These are phyloP conservation scores for Physocladia obscura DNA, from an alignment of 192 early-diverging fungal genomes.

Conservation along the genomic window DNA sequence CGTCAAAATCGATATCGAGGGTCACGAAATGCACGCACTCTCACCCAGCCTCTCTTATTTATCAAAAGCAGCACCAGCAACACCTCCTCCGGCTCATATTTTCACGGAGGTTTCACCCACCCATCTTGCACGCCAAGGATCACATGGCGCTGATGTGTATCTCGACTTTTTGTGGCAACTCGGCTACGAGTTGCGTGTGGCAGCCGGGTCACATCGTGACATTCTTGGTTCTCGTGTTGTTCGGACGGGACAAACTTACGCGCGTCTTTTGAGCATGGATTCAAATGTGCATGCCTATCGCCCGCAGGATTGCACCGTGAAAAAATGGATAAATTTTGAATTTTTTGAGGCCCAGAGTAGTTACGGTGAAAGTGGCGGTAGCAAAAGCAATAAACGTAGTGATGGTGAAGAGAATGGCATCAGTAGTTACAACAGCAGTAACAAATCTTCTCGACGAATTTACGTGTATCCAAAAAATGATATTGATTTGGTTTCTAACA, in stretches of 20 bases:
- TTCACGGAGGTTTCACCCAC: neutral
- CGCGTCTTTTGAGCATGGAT: neutral
- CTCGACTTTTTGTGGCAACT: neutral
- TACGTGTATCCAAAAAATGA: no score
- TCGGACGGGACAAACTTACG: neutral
- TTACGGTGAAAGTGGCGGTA: no score
- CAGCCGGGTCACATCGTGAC: neutral
- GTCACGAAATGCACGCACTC: neutral
- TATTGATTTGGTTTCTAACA: no score
- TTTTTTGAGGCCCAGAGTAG: no score
- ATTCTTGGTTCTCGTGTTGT: neutral
- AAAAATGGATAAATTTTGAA: no score
- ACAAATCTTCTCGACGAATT: no score
- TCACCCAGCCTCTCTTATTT: neutral
- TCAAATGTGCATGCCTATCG: neutral
- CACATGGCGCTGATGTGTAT: neutral
- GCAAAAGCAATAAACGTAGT: no score
- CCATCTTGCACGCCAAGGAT: neutral
- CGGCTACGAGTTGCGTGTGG: neutral
- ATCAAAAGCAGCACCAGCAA: neutral
- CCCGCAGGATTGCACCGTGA: neutral
- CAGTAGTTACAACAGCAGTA: no score
- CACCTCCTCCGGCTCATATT: neutral
- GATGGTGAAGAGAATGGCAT: no score
- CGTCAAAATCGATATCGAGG: constrained; percentile 5